These are phyloP conservation scores for Halteria grandinella DNA, from an alignment of 73 alveolate species.

Conservation along the genomic window DNA sequence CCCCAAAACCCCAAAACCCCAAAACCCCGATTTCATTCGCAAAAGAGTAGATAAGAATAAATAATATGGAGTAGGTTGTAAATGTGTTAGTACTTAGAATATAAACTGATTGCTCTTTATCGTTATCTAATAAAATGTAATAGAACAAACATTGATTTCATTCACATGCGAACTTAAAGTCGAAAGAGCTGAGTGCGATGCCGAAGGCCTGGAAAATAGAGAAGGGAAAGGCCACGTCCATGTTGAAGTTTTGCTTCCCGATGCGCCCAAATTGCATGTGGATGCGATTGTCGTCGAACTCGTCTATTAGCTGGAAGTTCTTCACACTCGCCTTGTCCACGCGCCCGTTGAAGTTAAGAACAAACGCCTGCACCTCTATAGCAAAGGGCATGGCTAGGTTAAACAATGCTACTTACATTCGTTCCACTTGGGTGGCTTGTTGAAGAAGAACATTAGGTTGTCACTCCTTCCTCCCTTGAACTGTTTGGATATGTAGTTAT, in stretches of 20 bases:
- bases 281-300: slow-evolving; percentile 75
- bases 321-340: slow-evolving; percentile 90
- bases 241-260: slow-evolving; percentile 81
- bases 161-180: slow-evolving; percentile 89
- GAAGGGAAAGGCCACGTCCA: slow-evolving; percentile 87
- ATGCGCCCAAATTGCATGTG: slow-evolving; percentile 88
- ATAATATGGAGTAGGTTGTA: too few species aligned
- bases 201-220: slow-evolving; percentile 84
- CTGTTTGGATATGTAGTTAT: slow-evolving; percentile 68
- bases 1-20: too few species aligned
- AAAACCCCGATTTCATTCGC: too few species aligned
- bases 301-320: slow-evolving; percentile 86
- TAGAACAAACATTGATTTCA: slow-evolving; percentile 33
- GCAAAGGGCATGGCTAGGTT: too few species aligned
- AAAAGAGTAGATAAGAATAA: too few species aligned
- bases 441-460: slow-evolving; percentile 67
- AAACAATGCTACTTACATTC: slow-evolving; percentile 26
- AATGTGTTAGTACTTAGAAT: too few species aligned
- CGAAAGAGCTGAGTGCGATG: slow-evolving; percentile 82
- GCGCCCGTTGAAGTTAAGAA: slow-evolving; percentile 87
- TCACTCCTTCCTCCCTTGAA: slow-evolving; percentile 66
- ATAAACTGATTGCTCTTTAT: neutral
- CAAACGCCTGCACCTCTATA: slow-evolving; percentile 86
- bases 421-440: slow-evolving; percentile 93
- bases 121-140: neutral